Percentiles rank a stretch among this genome's conserved stretches.
These are phyloP conservation scores for Psidium friedrichsthalianum DNA, from an alignment of 345 rosid species.

Conservation along the genomic window DNA sequence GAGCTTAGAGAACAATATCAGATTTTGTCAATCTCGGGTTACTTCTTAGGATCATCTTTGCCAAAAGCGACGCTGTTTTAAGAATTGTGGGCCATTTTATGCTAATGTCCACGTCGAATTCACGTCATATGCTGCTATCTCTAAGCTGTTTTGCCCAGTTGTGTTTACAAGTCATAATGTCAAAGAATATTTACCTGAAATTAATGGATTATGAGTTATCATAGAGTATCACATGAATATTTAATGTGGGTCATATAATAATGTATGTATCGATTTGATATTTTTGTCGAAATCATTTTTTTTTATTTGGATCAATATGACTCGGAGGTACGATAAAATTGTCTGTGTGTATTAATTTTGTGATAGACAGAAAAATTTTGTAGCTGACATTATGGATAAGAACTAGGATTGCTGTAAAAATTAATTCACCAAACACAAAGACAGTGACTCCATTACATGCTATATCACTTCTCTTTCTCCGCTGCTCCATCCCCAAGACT, in stretches of 20 bases:
- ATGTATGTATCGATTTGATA: no score
- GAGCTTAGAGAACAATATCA: background rate
- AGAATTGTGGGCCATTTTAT: background rate
- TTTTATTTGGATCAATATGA: background rate
- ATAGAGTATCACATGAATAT: accelerated
- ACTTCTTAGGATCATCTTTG: no score
- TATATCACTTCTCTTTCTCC: background rate
- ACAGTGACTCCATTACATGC: background rate
- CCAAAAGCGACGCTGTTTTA: no score
- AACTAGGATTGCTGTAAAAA: background rate
- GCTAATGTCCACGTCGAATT: accelerated
- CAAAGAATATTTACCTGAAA: accelerated
- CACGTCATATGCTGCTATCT: accelerated
- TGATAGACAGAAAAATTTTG: background rate
- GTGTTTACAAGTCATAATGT: accelerated
- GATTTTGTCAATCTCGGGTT: background rate
- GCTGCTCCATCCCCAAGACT: background rate
- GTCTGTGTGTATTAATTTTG: background rate
- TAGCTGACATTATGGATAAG: background rate
- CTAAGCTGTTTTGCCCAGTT: accelerated
- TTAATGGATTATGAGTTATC: no score
- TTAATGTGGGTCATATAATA: background rate
- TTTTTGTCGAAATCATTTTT: no score
- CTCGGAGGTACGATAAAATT: background rate
- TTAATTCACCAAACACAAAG: background rate